A percentile compares a stretch with the other conserved stretches of the same genome.
These are phyloP conservation scores for Candida hispaniensis DNA, from an alignment of 805 yeast genomes.

Conservation along the genomic window DNA sequence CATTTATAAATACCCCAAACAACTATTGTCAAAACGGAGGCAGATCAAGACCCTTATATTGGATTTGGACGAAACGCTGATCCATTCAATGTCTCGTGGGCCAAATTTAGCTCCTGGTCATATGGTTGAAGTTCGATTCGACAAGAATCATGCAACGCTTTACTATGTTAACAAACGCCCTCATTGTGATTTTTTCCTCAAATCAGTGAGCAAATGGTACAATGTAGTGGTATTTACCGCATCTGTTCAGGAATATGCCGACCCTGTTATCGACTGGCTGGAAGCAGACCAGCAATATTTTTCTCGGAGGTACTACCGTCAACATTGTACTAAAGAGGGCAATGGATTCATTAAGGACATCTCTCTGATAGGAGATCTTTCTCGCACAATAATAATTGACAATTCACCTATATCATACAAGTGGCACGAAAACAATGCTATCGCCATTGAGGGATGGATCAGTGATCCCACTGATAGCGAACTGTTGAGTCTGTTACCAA, in stretches of 20 bases:
- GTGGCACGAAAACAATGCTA: slow-evolving; percentile 67
- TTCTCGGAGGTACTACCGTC: slow-evolving; percentile 58
- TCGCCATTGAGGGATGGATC: slow-evolving; percentile 95
- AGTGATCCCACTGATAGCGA: slow-evolving; percentile 89
- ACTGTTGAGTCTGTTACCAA: slow-evolving; percentile 68
- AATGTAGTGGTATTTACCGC: slow-evolving; percentile 90
- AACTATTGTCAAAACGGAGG: too few species aligned
- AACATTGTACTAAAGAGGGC: slow-evolving; percentile 57
- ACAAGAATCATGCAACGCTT: slow-evolving; percentile 57
- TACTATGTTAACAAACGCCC: slow-evolving; percentile 91
- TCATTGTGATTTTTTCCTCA: slow-evolving; percentile 72
- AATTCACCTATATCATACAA: slow-evolving; percentile 89
- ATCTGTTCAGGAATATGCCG: slow-evolving; percentile 88
- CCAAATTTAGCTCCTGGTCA: slow-evolving; percentile 38
- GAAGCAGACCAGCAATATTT: slow-evolving; percentile 53
- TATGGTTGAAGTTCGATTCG: slow-evolving; percentile 71
- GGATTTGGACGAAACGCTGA: slow-evolving; percentile 89
- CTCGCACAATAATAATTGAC: slow-evolving; percentile 69
- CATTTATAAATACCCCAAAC: too few species aligned
- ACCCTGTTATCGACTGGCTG: slow-evolving; percentile 88
- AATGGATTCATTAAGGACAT: slow-evolving; percentile 80
- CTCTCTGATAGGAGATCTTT: slow-evolving; percentile 43
- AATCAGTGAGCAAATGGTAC: slow-evolving; percentile 75
- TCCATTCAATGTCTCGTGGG: slow-evolving; percentile 75
- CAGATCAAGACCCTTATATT: slow-evolving; percentile 61